A percentile compares a stretch with the other conserved stretches of the same genome.
Conservation (phyloP, 768 basidiomycete genomes). For the Boletus pseudopeckii region DNA sequence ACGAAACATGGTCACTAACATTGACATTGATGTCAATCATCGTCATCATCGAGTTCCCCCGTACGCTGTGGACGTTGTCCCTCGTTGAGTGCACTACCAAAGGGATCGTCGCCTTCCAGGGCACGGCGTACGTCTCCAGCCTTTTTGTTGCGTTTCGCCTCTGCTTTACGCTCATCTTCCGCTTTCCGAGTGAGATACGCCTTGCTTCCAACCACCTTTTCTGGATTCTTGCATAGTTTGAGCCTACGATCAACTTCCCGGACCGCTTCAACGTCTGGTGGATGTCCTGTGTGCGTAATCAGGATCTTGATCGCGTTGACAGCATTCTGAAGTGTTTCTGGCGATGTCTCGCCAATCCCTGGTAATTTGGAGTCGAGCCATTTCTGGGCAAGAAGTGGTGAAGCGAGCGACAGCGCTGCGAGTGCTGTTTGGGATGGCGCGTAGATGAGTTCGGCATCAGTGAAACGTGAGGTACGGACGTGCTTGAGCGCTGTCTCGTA, state of each 20-base stretch:
- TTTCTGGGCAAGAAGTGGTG: slow-evolving; percentile 53
- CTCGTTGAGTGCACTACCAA: slow-evolving; percentile 53
- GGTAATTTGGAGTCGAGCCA: slow-evolving; percentile 54
- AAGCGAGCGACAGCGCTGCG: slow-evolving; percentile 66
- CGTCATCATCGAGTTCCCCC: slow-evolving; percentile 45
- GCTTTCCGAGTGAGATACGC: slow-evolving; percentile 70
- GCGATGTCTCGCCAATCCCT: slow-evolving; percentile 5
- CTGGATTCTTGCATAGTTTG: slow-evolving; percentile 90
- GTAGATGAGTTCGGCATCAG: slow-evolving; percentile 89
- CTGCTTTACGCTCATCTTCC: slow-evolving; percentile 67
- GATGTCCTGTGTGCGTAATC: slow-evolving; percentile 51
- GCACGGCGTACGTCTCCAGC: slow-evolving; percentile 45
- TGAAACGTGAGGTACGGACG: slow-evolving; percentile 78
- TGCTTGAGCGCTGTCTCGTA: slow-evolving; percentile 66
- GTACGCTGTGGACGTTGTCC: slow-evolving; percentile 24
- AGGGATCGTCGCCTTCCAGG: slow-evolving; percentile 61
- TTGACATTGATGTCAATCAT: slow-evolving; percentile 30
- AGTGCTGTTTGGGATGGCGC: slow-evolving; percentile 93
- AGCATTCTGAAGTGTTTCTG: slow-evolving; percentile 30
- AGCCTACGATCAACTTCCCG: slow-evolving; percentile 87
- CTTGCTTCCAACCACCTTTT: slow-evolving; percentile 88
- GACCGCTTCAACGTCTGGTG: slow-evolving; percentile 78
- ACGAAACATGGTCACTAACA: background rate
- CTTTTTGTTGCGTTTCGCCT: slow-evolving; percentile 65
- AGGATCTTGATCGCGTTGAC: slow-evolving; percentile 49